Base-by-base conservation (phyloP, 345 rosid genomes). In the Citrus cavaleriei region DNA sequence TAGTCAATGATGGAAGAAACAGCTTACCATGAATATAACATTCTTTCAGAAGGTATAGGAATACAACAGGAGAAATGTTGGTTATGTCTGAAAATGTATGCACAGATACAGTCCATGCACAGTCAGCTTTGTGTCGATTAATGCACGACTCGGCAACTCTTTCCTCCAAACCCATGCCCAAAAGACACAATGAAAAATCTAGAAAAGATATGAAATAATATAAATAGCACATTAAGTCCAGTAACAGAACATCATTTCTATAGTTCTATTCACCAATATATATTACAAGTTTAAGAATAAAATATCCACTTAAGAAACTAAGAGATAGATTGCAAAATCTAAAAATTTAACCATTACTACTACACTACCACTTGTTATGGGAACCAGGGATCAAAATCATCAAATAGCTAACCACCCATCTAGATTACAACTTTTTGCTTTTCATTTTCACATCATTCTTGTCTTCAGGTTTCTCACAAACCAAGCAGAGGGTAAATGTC, bases 21-120 rank as follows among this genome's bases (percentile, higher is more conserved):
- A 54, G 64, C 82, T 80, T 86, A 94, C 95, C 98, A 79, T 87
- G 84, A 81, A 75, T 34, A 78, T 94, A 94, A 69, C 95, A 91
- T 85, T 90, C 91, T 85, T 94, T 91, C 83, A 92, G 83, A 71
- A 94, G 97, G 84, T 88, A 89, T 57, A 92, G 77, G 89, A 94
- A 94, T 4, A 94, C 94, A 49, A 90, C 65, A 1, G 98, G 97
- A 62, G 97, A 90, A 38, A 87, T 84, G 79, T 83, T n/a, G 28
- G 90, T 88, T 34, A 94, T 82, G 85, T 94, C 89, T 28, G 90
- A 86, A 70, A 87, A 90, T 6, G 91, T 63, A 83, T 94, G 98
- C 27, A 84, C 72, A 68, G 83, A 84, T 19, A 91, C 42, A 32
- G 89, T 85, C 81, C 84, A 60, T 25, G 66, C 68, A 79, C 35